Evolutionary conservation across 2,329 filamentous ascomycete species (phyloP), one percentile per base, ranked within the genome.

Genomic region (Fonsecaea erecta): DNA sequence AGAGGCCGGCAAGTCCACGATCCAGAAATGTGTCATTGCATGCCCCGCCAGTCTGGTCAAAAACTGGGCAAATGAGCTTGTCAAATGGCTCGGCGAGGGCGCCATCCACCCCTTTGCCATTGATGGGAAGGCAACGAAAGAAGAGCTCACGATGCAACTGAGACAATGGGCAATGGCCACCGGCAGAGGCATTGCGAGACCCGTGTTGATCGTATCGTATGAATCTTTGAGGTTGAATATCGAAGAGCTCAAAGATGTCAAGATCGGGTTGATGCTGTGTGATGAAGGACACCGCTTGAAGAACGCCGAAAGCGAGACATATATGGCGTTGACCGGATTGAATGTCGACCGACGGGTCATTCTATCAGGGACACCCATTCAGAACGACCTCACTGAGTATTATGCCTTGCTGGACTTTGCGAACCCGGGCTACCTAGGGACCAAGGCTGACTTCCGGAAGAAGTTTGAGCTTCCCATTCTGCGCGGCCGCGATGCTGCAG

Each of bases 361-460:
- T 71, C 83, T 99, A 16, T 98, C 95, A 0, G 95, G 95, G 65
- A 99, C 95, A 0, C 95, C 95, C 0, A 99, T 99, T 64, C 95
- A 99, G 74, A 99, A 99, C 73, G 95, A 99, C 75, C 80, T 99
- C n/a, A 96, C 94, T 0, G 95, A 99, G 75, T 99, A 99, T 77
- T 99, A 97, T 73, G 89, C 95, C 2, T 84, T 99, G 9, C 90
- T 98, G 65, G 96, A 94, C 76, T 99, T 99, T 74, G 95, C 95
- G 30, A 99, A 99, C 72, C 95, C 95, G 0, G 90, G 92, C 71
- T 86, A 98, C 40, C 86, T 99, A 1, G 95, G 95, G 16, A 95
- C 91, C 8, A 87, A 93, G 28, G 85, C 87, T 52, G 95, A 99
- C 51, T 99, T 99, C 75, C 90, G 94, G 71, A 98, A 98, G 76